Base-by-base conservation (phyloP, 176 grass and related monocot genomes). In the Themeda triandra region DNA sequence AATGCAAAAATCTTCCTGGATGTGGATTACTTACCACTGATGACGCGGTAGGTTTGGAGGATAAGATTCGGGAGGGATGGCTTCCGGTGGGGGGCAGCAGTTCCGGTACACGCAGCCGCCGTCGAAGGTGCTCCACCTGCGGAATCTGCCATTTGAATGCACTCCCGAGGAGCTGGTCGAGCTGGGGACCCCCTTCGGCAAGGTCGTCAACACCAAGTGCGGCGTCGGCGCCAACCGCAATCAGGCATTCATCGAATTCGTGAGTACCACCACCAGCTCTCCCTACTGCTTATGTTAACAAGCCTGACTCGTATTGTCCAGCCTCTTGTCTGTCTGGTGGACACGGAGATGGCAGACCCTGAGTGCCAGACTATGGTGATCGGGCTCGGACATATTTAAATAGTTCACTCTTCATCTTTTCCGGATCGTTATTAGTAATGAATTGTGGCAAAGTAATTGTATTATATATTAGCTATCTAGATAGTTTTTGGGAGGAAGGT, bases 161-260 rank as follows among this genome's bases (percentile, higher is more conserved):
- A 93, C 91, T 1, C 77, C 89, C 29, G 95, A 98, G 87, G 92
- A 98, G 86, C 79, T 98, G 78, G 76, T 93, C 79, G 95, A 98
- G 78, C 84, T 98, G 83, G 92, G 95, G 54, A 93, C 87, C 63
- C 95, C 93, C 11, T 98, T 98, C 73, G 92, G 95, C 85, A 95
- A 86, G 89, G 89, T 95, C 76, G 83, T 98, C 81, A 94, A 98
- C 68, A 98, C 95, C 76, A 98, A 98, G 66, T 90, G 92, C 87
- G 95, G 95, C 89, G 95, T 98, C 63, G 95, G 95, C 13, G 93
- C 95, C 66, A 98, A 98, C 41, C 81, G 72, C 62, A 98, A 98
- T 83, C 95, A 98, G 71, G 95, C 92, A 23, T 98, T 98, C 70
- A 92, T 98, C 65, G 92, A 95, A 82, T 98, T 98, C 66, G 92